Conservation (phyloP, 148 eudicot species). For the Diospyros lotus region DNA sequence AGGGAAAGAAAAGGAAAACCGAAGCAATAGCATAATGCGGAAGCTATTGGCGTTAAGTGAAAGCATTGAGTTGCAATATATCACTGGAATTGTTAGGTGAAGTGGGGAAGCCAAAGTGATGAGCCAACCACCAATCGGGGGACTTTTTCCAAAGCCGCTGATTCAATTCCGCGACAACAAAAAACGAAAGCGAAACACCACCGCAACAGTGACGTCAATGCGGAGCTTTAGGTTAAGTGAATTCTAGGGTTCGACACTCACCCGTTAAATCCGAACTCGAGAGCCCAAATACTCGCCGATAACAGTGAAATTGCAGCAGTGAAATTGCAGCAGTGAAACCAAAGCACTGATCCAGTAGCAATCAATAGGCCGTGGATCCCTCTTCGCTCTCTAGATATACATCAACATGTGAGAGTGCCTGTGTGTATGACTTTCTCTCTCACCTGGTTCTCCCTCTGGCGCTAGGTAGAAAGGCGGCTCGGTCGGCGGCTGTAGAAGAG, state of each 20-base stretch:
- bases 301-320: neutral
- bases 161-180: neutral
- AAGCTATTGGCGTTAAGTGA: constrained; percentile 9
- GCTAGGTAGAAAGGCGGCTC: constrained; percentile 6
- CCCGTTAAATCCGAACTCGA: constrained; percentile 3
- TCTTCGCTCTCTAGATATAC: neutral
- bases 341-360: neutral
- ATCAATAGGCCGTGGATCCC: constrained; percentile 14
- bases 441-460: neutral
- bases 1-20: constrained; percentile 10
- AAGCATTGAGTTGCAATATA: neutral
- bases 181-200: constrained; percentile 20
- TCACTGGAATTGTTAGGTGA: constrained; percentile 26
- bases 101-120: constrained; percentile 31
- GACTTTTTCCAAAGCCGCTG: neutral
- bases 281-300: neutral
- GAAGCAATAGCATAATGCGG: constrained; percentile 12
- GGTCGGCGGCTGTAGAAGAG: constrained; percentile 1
- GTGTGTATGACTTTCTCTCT: neutral
- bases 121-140: constrained; percentile 31
- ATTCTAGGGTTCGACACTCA: constrained; percentile 12
- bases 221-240: constrained; percentile 7
- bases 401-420: neutral
- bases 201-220: constrained; percentile 10
- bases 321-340: constrained; percentile 2